Conservation (phyloP, 75 land plant genomes). For the Larix kaempferi region DNA sequence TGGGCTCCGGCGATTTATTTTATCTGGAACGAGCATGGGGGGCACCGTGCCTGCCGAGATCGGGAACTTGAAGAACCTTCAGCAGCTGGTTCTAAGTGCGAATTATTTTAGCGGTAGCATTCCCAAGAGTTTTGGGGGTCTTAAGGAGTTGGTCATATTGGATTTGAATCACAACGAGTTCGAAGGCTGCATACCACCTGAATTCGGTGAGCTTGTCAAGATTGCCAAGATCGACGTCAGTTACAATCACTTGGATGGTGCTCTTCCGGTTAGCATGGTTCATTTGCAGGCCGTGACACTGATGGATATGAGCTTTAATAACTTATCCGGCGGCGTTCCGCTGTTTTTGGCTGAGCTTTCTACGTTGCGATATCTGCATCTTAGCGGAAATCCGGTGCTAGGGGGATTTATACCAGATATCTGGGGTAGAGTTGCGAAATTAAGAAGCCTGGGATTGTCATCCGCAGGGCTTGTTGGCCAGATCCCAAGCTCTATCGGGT, state of each 20-base stretch:
- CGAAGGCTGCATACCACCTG: slow-evolving; percentile 44
- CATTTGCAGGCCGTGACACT: slow-evolving; percentile 11
- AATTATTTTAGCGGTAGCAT: slow-evolving; percentile 30
- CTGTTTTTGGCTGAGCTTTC: background rate
- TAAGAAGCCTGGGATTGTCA: slow-evolving; percentile 45
- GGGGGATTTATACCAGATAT: slow-evolving; percentile 30
- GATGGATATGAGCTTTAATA: slow-evolving; percentile 37
- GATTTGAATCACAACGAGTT: slow-evolving; percentile 57
- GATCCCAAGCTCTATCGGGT: slow-evolving; percentile 60
- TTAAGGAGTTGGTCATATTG: slow-evolving; percentile 33
- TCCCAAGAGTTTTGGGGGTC: slow-evolving; percentile 18
- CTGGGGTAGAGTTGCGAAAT: slow-evolving; percentile 26
- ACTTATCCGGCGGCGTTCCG: slow-evolving; percentile 27
- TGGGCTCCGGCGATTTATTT: slow-evolving; percentile 31
- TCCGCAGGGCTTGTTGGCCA: slow-evolving; percentile 30
- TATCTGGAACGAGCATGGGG: slow-evolving; percentile 29
- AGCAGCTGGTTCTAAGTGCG: slow-evolving; percentile 32
- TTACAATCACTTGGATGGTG: slow-evolving; percentile 47
- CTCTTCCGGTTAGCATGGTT: slow-evolving; percentile 24
- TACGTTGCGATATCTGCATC: slow-evolving; percentile 14
- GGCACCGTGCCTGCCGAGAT: slow-evolving; percentile 37
- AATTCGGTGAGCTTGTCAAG: slow-evolving; percentile 41
- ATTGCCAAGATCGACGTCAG: slow-evolving; percentile 70
- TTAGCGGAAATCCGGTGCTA: slow-evolving; percentile 29
- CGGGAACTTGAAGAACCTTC: slow-evolving; percentile 28